These are phyloP conservation scores for maize (Zea mays) DNA, from an alignment of 176 grass and related monocot species.

Conservation along the genomic window DNA sequence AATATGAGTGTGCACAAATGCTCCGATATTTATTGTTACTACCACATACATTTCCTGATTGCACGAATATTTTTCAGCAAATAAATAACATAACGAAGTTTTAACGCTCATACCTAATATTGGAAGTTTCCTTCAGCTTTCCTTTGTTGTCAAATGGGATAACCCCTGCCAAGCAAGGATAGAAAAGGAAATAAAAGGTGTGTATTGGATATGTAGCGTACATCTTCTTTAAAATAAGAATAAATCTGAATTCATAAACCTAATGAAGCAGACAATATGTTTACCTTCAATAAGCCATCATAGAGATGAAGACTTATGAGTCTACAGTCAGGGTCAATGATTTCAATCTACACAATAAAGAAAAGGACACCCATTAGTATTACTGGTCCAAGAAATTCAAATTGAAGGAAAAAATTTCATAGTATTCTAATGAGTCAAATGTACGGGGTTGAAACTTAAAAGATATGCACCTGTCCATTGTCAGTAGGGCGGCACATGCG, in stretches of 20 bases:
- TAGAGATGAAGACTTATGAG: conserved; percentile 94
- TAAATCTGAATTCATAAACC: conserved; percentile 9
- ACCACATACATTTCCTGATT: not conserved
- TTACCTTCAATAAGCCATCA: conserved; percentile 96
- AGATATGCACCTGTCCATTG: conserved; percentile 77
- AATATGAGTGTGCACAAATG: not conserved
- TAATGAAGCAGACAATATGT: not conserved
- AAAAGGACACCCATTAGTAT: not conserved
- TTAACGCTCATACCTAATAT: conserved; percentile 74
- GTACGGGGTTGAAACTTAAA: conserved; percentile 1
- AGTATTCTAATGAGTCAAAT: conserved; percentile 5
- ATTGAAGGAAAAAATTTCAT: not conserved
- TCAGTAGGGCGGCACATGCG: conserved; percentile 96
- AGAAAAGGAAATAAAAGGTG: conserved; percentile 11
- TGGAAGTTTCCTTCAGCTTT: conserved; percentile 98
- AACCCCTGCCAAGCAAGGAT: conserved; percentile 66
- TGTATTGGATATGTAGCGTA: not conserved
- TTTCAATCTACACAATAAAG: conserved; percentile 71
- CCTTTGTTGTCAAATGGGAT: conserved; percentile 99
- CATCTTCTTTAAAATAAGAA: conserved; percentile 5
- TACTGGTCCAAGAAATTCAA: not conserved
- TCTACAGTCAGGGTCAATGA: conserved; percentile 91
- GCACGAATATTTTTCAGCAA: conserved; percentile 14
- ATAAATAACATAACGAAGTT: not conserved
- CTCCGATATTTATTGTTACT: conserved; percentile 8